Evolutionary conservation across 2,329 filamentous ascomycete species (phyloP).

Genomic region (Exophiala viscosa): DNA sequence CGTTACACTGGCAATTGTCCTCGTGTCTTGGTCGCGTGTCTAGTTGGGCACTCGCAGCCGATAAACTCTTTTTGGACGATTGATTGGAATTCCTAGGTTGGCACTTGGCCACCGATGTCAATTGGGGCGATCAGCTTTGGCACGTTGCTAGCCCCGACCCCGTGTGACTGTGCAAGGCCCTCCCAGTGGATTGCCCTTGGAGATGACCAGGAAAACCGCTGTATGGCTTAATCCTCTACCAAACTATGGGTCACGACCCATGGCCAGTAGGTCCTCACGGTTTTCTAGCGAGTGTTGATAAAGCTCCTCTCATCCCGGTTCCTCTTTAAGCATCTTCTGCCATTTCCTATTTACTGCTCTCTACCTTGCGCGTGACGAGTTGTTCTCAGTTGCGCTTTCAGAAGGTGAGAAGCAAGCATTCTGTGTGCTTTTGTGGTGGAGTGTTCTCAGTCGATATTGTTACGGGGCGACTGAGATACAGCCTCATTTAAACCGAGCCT

Average conservation of each 20-base stretch:
- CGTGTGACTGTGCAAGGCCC: not conserved
- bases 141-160: not conserved
- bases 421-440: too few relatives aligned
- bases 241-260: not conserved
- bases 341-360: not conserved
- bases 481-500: not conserved
- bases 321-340: not conserved
- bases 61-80: not conserved
- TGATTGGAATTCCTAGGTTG: too few relatives aligned
- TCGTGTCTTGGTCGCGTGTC: not conserved
- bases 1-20: not conserved
- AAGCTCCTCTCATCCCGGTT: conserved; percentile 3
- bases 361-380: not conserved
- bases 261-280: not conserved
- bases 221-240: not conserved
- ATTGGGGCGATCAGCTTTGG: not conserved
- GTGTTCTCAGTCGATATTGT: too few relatives aligned
- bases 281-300: not conserved
- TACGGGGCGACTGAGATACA: too few relatives aligned
- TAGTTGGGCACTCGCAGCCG: not conserved
- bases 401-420: too few relatives aligned
- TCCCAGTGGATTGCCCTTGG: not conserved
- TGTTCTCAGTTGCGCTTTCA: too few relatives aligned
- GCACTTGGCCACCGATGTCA: not conserved
- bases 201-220: not conserved